phyloP scores from a whole-genome alignment of 768 basidiomycete genomes.

The Kondoa subrosea region DNA sequence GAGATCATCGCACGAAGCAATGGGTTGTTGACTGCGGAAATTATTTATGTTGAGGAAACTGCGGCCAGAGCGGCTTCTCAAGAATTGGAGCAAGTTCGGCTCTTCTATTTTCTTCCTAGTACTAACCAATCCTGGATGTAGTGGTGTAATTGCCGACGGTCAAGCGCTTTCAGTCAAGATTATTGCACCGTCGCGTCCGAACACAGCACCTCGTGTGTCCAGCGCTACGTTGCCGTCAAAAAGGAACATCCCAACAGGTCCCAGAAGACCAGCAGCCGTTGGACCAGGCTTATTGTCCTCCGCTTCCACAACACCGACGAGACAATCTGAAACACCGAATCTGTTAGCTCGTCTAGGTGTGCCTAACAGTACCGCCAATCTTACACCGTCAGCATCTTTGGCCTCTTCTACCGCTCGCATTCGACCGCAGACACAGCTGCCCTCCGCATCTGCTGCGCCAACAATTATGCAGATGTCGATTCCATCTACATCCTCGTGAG shows the following conservation, averaged over 20 bases:
- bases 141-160: slow-evolving; percentile 2
- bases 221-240: neutral
- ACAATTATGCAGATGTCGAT: neutral
- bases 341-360: neutral
- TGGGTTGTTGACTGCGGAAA: neutral
- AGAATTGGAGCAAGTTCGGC: neutral
- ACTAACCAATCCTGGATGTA: neutral
- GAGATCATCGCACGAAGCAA: neutral
- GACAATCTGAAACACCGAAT: slow-evolving; percentile 3
- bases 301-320: neutral
- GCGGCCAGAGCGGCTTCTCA: neutral
- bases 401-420: neutral
- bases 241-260: neutral
- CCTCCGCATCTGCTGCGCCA: neutral
- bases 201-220: neutral
- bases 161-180: neutral
- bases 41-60: neutral
- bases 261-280: neutral
- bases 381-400: neutral
- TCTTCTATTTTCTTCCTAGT: neutral
- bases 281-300: neutral
- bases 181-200: neutral
- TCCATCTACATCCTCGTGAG: neutral
- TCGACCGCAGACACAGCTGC: neutral
- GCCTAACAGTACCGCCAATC: neutral